Conservation (phyloP, 495 filamentous ascomycete species). For the Tetracladium marchalianum region DNA sequence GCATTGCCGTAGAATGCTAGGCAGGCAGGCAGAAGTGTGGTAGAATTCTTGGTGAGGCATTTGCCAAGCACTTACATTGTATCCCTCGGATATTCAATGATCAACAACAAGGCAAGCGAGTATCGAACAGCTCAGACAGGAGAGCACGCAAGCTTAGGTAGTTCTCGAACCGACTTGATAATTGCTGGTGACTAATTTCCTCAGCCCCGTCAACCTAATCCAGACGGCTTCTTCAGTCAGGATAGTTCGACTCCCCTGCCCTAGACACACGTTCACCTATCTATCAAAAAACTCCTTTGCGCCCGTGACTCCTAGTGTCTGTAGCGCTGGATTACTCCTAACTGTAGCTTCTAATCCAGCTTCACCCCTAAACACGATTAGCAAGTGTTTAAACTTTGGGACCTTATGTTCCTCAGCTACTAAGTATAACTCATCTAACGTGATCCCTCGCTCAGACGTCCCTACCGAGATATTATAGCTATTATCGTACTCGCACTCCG, state of each 20-base stretch:
- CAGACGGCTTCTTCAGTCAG: constrained; percentile 71
- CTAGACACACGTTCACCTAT: constrained; percentile 66
- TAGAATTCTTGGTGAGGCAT: too few relatives aligned
- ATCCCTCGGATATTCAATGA: too few relatives aligned
- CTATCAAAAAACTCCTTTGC: constrained; percentile 61
- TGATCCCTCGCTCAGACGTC: constrained; percentile 60
- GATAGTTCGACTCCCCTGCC: constrained; percentile 68
- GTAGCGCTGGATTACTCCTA: constrained; percentile 50
- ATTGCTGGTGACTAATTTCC: constrained; percentile 30
- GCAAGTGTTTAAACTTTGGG: constrained; percentile 50
- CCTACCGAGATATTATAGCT: constrained; percentile 63
- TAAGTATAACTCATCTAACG: constrained; percentile 29
- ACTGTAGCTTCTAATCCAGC: constrained; percentile 62
- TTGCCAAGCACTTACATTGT: too few relatives aligned
- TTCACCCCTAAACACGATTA: constrained; percentile 69
- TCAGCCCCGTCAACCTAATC: constrained; percentile 52
- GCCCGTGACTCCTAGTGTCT: constrained; percentile 41
- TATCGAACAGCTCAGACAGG: too few relatives aligned
- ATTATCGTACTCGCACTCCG: constrained; percentile 49
- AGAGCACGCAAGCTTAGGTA: too few relatives aligned
- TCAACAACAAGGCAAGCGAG: too few relatives aligned
- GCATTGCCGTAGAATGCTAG: too few relatives aligned
- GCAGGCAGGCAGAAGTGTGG: too few relatives aligned
- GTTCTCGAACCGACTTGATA: neutral
- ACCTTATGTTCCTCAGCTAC: constrained; percentile 31